phyloP scores from a whole-genome alignment of 352 stramenopile species.

The Globisporangium alternatum region DNA sequence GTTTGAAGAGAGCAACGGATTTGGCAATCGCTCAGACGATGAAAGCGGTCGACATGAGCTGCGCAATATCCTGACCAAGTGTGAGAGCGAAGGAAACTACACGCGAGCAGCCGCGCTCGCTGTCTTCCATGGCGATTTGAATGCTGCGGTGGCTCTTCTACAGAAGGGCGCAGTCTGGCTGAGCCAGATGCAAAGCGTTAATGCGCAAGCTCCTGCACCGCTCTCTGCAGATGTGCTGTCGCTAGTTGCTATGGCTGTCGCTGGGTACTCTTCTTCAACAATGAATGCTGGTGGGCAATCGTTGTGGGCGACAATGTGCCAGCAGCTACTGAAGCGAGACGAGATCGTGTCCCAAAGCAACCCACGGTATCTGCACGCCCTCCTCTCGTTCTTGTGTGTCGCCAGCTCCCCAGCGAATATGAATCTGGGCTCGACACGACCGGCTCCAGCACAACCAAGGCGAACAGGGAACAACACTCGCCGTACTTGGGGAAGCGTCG shows the following conservation, averaged over 20 bases:
- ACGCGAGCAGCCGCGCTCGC: constrained; percentile 65
- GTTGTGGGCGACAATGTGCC: constrained; percentile 77
- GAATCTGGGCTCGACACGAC: constrained; percentile 22
- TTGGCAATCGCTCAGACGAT: constrained; percentile 46
- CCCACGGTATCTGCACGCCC: constrained; percentile 78
- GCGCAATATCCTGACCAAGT: constrained; percentile 54
- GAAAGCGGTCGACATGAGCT: constrained; percentile 58
- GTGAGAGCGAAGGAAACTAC: constrained; percentile 62
- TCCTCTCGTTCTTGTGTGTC: constrained; percentile 72
- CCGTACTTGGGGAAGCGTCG: constrained; percentile 61
- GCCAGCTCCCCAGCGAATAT: constrained; percentile 32
- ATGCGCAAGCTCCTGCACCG: constrained; percentile 19
- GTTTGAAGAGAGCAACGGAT: constrained; percentile 45
- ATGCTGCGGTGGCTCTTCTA: constrained; percentile 58
- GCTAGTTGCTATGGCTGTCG: constrained; percentile 87
- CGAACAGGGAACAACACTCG: constrained; percentile 31
- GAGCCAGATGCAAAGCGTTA: constrained; percentile 51
- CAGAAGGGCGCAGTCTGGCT: constrained; percentile 69
- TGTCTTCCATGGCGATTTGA: constrained; percentile 83
- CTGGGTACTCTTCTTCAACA: constrained; percentile 65
- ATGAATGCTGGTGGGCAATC: constrained; percentile 39
- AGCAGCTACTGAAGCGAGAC: constrained; percentile 71
- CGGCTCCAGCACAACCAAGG: constrained; percentile 26
- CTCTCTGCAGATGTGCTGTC: constrained; percentile 78
- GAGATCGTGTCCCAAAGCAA: constrained; percentile 62